Evolutionary conservation across 2,329 filamentous ascomycete genomes (phyloP), one percentile per base, ranked within the genome.

Genomic region (Talaromyces amestolkiae): DNA sequence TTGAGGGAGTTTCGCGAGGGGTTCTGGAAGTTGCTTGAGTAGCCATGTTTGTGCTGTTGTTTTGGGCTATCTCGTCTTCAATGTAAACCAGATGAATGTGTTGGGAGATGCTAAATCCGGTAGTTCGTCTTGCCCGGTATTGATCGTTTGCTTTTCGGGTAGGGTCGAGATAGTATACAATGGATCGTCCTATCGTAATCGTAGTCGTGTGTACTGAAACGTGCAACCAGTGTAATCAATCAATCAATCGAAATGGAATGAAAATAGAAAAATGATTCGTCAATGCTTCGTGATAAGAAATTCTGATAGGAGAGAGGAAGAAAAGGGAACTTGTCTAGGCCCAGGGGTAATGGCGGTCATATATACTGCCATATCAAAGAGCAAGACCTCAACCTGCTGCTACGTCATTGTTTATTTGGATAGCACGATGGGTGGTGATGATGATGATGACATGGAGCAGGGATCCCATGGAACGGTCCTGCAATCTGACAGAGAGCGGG

Each of bases 1-100:
- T 74, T 17, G 70, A 68, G 6, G 72, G 72, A 17, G 51, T 67
- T 45, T 71, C 66, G n/a, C 41, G 47, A 15, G 58, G 53, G 19
- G 45, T 15, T 37, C 59, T 67, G 41, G 65, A 54, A 19, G 58
- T 37, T 13, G 37, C 51, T 58, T 65, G 64, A 37, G 51, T 53
- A 24, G 64, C 58, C 64, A 65, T 31, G 27, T 31, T 65, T n/a
- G 15, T 43, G 22, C 6, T 31, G 11, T 10, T 11, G 11, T 43
- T 17, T 15, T 58, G 4, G 37, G 35, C 15, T n/a, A 1, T n/a
- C 11, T 7, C 19, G 27, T 9, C 1, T 37, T 58, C 7, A n/a
- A 39, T 58, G 35, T 17, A 58, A 27, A 58, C 9, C 19, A 58
- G 35, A 41, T 58, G 35, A 43, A 58, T 31, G 1, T 3, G 56